These are phyloP conservation scores for Glycyrrhiza uralensis DNA, from an alignment of 306 rosid species.

Conservation along the genomic window DNA sequence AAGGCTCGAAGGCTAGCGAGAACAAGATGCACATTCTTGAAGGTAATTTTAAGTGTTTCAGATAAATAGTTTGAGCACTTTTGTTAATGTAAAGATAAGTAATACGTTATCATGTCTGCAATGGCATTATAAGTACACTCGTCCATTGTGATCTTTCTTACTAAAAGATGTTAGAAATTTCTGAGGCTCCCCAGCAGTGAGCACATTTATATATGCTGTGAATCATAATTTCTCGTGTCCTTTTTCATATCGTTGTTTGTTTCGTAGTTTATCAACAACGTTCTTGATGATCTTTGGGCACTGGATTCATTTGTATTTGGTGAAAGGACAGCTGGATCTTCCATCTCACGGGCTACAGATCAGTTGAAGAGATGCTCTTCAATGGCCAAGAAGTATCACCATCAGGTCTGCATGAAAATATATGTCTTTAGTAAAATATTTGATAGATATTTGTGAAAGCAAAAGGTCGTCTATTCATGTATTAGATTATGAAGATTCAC, in stretches of 20 bases:
- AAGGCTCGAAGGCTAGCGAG: constrained; percentile 43
- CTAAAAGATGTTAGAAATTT: not conserved
- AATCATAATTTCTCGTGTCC: not conserved
- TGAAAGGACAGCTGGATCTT: constrained; percentile 33
- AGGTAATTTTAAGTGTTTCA: constrained; percentile 47
- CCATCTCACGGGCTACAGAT: constrained; percentile 46
- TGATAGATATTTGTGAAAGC: not conserved
- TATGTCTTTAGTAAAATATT: constrained; percentile 7
- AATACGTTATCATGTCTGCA: not conserved
- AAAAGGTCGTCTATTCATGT: not conserved
- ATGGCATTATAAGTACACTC: not conserved
- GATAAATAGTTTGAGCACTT: not conserved
- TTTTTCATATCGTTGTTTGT: constrained; percentile 23
- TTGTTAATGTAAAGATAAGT: constrained; percentile 4
- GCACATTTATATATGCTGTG: not conserved
- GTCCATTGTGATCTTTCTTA: not conserved
- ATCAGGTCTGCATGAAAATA: constrained; percentile 53
- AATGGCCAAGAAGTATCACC: constrained; percentile 61
- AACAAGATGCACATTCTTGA: constrained; percentile 58
- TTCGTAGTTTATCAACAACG: constrained; percentile 45
- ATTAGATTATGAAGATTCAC: constrained; percentile 1
- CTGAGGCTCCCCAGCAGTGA: constrained; percentile 1
- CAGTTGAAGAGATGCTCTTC: constrained; percentile 45
- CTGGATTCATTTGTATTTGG: constrained; percentile 39
- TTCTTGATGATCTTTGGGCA: constrained; percentile 38